phyloP scores from a whole-genome alignment of 306 rosid species.

The Dalbergia cultrata region DNA sequence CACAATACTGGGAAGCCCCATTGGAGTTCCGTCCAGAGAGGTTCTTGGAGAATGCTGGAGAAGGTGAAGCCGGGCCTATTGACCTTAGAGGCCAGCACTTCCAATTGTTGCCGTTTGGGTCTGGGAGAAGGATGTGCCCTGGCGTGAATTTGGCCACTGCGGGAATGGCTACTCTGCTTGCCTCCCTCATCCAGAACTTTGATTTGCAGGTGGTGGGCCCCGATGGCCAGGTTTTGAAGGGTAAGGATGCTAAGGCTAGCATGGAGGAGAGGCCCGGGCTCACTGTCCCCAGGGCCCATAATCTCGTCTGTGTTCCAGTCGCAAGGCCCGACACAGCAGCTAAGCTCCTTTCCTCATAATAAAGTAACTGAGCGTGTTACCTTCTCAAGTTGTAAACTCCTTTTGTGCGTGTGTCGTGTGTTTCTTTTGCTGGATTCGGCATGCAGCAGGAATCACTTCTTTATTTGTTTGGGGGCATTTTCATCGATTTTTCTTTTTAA shows the following conservation, averaged over 20 bases:
- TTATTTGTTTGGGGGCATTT: too few relatives aligned
- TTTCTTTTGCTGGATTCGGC: too few relatives aligned
- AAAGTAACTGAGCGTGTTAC: neutral
- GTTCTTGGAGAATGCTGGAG: constrained; percentile 21
- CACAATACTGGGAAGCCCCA: constrained; percentile 56
- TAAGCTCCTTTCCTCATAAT: constrained; percentile 31
- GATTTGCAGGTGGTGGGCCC: constrained; percentile 47
- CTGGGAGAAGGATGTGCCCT: constrained; percentile 68
- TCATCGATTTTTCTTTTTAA: too few relatives aligned
- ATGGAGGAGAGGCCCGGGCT: constrained; percentile 57
- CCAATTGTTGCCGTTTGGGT: constrained; percentile 60
- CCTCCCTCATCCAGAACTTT: constrained; percentile 61
- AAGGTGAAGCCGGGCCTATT: neutral
- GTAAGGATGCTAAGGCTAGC: constrained; percentile 18
- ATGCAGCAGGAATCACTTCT: too few relatives aligned
- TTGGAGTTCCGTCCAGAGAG: constrained; percentile 52
- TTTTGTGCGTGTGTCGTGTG: too few relatives aligned
- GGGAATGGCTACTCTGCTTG: constrained; percentile 53
- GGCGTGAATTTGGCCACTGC: constrained; percentile 55
- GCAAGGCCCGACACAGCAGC: neutral
- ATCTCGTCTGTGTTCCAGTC: constrained; percentile 54
- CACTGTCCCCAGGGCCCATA: constrained; percentile 50
- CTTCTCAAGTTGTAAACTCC: too few relatives aligned
- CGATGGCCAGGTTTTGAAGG: constrained; percentile 20
- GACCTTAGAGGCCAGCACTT: constrained; percentile 55